A percentile compares a stretch with the other conserved stretches of the same genome.
These are phyloP conservation scores for Escovopsis sp. DNA, from an alignment of 2,329 filamentous ascomycete species.

Conservation along the genomic window DNA sequence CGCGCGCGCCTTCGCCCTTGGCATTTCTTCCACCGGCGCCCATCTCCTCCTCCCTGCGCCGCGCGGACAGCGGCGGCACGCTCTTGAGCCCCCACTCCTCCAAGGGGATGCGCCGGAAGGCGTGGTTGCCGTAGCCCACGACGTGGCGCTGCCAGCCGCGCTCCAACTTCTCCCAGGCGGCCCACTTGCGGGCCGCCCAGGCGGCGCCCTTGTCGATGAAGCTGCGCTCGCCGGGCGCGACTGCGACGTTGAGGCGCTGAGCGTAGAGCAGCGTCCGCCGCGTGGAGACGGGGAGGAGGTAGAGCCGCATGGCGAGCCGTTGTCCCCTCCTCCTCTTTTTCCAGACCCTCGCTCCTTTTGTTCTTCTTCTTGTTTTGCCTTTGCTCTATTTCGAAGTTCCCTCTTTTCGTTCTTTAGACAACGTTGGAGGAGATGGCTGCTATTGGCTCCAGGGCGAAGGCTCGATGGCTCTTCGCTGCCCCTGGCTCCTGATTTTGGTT, in stretches of 20 bases:
- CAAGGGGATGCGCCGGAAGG: conserved; percentile 77
- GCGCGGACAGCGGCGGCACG: conserved; percentile 64
- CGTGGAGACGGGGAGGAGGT: conserved; percentile 84
- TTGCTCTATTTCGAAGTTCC: too few species aligned
- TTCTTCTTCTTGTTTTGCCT: too few species aligned
- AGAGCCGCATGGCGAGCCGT: conserved; percentile 61
- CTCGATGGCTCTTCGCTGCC: too few species aligned
- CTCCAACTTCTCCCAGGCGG: conserved; percentile 72
- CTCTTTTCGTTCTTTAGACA: too few species aligned
- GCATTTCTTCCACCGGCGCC: too few species aligned
- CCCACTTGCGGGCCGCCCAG: conserved; percentile 66
- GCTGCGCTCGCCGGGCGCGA: conserved; percentile 31
- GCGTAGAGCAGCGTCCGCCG: conserved; percentile 85
- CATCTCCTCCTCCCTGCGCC: conserved; percentile 45
- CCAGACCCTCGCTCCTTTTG: neutral
- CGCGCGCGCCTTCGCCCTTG: conserved; percentile 28
- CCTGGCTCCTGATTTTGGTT: too few species aligned
- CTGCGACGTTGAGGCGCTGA: conserved; percentile 51
- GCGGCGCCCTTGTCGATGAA: conserved; percentile 53
- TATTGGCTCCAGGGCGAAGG: too few species aligned
- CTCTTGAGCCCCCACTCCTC: conserved; percentile 98
- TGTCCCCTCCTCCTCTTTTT: neutral
- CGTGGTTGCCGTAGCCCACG: conserved; percentile 72
- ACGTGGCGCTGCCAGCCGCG: conserved; percentile 78
- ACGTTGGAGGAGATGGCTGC: too few species aligned